Conservation (phyloP, 1,139 yeast genomes). For the Taphrina sp. region DNA sequence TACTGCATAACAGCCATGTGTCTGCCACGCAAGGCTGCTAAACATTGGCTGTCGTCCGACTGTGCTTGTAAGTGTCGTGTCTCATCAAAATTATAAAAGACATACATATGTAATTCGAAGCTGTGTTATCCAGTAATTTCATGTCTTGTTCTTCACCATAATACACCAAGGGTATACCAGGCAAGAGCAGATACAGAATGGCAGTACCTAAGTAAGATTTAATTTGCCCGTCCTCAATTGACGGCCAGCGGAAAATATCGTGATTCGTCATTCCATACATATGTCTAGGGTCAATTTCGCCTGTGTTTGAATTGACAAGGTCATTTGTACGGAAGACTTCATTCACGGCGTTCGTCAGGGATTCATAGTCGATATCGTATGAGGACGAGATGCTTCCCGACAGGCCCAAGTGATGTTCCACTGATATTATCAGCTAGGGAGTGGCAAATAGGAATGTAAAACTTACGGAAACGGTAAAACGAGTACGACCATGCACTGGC, state of each 20-base stretch:
- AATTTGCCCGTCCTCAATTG: slow-evolving; percentile 24
- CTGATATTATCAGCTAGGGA: neutral
- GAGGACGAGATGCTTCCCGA: slow-evolving; percentile 28
- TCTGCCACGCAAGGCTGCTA: slow-evolving; percentile 32
- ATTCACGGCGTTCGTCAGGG: slow-evolving; percentile 26
- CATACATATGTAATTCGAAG: slow-evolving; percentile 26
- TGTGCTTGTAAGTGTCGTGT: too few relatives aligned
- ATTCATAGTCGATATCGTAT: slow-evolving; percentile 28
- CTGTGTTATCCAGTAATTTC: slow-evolving; percentile 29
- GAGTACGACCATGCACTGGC: slow-evolving; percentile 31
- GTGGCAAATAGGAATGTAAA: neutral
- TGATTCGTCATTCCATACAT: slow-evolving; percentile 33
- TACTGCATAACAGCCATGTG: slow-evolving; percentile 31
- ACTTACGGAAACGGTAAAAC: slow-evolving; percentile 18
- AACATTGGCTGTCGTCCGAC: slow-evolving; percentile 34
- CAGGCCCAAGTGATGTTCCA: slow-evolving; percentile 27
- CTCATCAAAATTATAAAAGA: too few relatives aligned
- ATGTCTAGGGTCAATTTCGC: slow-evolving; percentile 32
- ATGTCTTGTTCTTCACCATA: slow-evolving; percentile 34
- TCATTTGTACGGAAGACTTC: slow-evolving; percentile 31
- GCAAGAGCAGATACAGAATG: slow-evolving; percentile 21
- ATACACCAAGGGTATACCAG: slow-evolving; percentile 31
- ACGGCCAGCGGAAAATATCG: slow-evolving; percentile 34
- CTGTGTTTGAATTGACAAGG: slow-evolving; percentile 32
- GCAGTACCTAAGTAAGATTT: slow-evolving; percentile 26